Evolutionary conservation across 345 rosid genomes (phyloP).

Genomic region (Lumnitzera littorea): DNA sequence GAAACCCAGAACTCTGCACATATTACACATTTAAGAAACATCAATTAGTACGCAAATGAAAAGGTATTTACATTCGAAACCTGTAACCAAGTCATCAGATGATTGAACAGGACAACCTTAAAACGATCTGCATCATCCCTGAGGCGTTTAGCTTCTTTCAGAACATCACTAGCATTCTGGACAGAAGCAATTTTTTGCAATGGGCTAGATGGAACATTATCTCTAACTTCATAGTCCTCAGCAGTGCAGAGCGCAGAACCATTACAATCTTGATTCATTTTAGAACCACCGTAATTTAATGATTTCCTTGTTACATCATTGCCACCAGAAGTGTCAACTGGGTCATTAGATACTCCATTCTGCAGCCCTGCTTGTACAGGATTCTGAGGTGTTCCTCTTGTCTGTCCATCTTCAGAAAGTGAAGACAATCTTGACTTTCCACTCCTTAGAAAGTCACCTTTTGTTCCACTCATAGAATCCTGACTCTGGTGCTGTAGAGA

Average conservation of each 20-base stretch:
- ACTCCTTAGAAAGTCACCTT: conserved; percentile 11
- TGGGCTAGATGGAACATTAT: conserved; percentile 21
- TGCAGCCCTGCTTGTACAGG: conserved; percentile 11
- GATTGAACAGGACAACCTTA: conserved; percentile 35
- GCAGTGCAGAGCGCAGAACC: conserved; percentile 8
- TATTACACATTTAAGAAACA: not conserved
- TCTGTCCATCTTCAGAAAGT: conserved; percentile 13
- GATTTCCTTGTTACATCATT: conserved; percentile 17
- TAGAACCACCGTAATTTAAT: conserved; percentile 9
- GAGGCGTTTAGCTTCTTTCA: conserved; percentile 52
- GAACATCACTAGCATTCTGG: conserved; percentile 29
- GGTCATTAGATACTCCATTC: conserved; percentile 7
- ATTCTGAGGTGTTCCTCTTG: conserved; percentile 10
- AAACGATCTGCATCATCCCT: conserved; percentile 47
- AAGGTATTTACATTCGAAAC: not conserved
- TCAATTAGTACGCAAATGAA: not conserved
- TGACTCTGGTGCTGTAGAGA: conserved; percentile 11
- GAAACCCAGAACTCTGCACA: conserved; percentile 39
- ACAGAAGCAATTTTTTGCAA: conserved; percentile 27
- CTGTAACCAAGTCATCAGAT: not conserved
- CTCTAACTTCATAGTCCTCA: conserved; percentile 20
- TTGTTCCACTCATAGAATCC: conserved; percentile 17
- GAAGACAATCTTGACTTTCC: conserved; percentile 9
- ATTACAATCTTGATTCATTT: conserved; percentile 23
- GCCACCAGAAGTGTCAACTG: conserved; percentile 27